Percentiles rank a stretch among this genome's conserved stretches.
Evolutionary conservation across 805 yeast species (phyloP).

Genomic region (Starmerella scarabaei): DNA sequence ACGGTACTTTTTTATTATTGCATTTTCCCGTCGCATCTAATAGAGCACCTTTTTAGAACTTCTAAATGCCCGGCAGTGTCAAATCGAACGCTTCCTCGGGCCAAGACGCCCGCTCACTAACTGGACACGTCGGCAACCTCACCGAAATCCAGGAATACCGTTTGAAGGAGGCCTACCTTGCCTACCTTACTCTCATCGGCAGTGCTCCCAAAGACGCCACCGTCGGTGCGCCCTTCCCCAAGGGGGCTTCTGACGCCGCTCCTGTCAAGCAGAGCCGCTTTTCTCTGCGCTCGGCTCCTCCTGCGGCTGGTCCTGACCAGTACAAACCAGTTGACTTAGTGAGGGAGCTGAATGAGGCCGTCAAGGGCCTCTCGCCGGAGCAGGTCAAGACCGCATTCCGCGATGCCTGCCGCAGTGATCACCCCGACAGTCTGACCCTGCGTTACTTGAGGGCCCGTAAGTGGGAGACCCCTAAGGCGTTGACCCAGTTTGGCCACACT

Average conservation of each 20-base stretch:
- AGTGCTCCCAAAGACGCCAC: constrained; percentile 21
- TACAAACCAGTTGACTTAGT: constrained; percentile 14
- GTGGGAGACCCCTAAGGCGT: constrained; percentile 57
- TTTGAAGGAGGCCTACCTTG: constrained; percentile 31
- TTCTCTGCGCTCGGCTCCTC: constrained; percentile 19
- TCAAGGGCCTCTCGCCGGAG: constrained; percentile 41
- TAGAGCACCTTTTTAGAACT: too few species aligned
- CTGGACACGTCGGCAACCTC: constrained; percentile 30
- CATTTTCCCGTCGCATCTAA: too few species aligned
- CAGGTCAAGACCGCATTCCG: constrained; percentile 42
- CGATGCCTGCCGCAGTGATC: constrained; percentile 57
- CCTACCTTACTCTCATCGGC: constrained; percentile 21
- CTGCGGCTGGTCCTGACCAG: constrained; percentile 3
- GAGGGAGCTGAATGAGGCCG: constrained; percentile 33
- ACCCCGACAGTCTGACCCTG: constrained; percentile 65
- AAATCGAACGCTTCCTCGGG: not conserved
- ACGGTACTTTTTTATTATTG: too few species aligned
- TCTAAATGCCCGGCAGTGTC: too few species aligned
- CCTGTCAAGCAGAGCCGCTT: constrained; percentile 22
- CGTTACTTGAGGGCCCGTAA: constrained; percentile 79
- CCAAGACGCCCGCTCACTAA: not conserved
- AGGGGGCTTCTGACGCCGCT: constrained; percentile 19
- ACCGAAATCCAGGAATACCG: constrained; percentile 29
- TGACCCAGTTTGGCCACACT: constrained; percentile 60
- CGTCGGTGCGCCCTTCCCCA: constrained; percentile 17